Base-by-base conservation (phyloP, 164 flowering plant genomes). In the Piper betle region DNA sequence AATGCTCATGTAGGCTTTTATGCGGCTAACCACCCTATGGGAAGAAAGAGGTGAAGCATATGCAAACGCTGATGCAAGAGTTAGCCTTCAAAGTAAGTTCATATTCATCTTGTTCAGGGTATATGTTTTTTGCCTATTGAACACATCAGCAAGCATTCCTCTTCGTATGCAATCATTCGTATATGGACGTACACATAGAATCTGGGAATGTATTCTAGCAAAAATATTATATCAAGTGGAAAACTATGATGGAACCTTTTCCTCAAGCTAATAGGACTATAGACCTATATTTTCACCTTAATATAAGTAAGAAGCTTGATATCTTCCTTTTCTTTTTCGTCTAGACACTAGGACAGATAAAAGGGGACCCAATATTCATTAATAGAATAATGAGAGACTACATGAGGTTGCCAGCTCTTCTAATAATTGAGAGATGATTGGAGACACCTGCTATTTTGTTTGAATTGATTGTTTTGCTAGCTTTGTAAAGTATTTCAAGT, bases 31-130 rank as follows among this genome's bases (percentile, higher is more conserved):
- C 16, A 60, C 62, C 55, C 84, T 89, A 61, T 75, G 72, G 39
- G 81, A 84, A 67, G 85, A 83, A 68, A 82, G 98, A 60, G 78
- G 81, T 60, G 84, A 84, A 74, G 73, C 79, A 39, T 89, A 93
- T 76, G 81, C 85, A 18, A 80, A 82, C 61, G 94, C 98, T 39
- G 74, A 73, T 70, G 84, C 78, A 16, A 82, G 79, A 55, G 96
- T 89, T 70, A 85, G 89, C 57, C 75, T 87, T 55, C 80, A 82
- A 74, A 55, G 98, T 92, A 84, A 55, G 84, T 66, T 59, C 53
- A 55, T 5, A 25, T 33, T 12, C 56, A 55, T 15, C 4, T 55
- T 2, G 15, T 55, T 25, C 3, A 10, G 50, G 50, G 15, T 10
- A 2, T 6, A 2, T 46, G 6, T 42, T 46, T 46, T 10, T 46